Evolutionary conservation across 1,284 basidiomycete species (phyloP), one percentile per base, ranked within the genome.

Genomic region (Gymnopus androsaceus): DNA sequence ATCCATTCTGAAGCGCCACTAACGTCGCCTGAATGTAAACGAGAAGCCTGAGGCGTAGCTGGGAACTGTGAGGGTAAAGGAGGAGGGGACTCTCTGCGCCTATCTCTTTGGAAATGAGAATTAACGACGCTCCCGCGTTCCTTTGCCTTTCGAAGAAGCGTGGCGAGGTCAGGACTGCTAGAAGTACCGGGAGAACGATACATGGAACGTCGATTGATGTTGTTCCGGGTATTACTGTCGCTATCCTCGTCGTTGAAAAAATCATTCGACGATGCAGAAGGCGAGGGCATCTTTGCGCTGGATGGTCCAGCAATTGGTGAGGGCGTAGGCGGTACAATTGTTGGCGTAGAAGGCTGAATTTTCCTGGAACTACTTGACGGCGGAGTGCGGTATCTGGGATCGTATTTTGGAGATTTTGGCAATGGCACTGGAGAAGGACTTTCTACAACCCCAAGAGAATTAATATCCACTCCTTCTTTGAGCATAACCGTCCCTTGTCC

Each of bases 131-230:
- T 77, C 33, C 83, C 83, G 46, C 80, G 77, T 64, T 88, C 87
- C 69, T 86, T 90, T 33, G 88, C 86, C 72, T 92, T 93, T 59
- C 87, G 81, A 51, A 94, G 73, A 54, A 95, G 77, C 2, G 90
- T 93, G 3, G 90, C 89, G 23, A 95, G 78, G 71, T 96, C 93
- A 23, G 94, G 93, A 63, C 89, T 92, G 63, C 89, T 92, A 23
- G 92, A 89, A 2, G 91, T 94, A 47, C 92, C 93, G 6, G 88
- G 78, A n/a, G 89, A 87, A 57, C 93, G 81, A 69, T 93, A 94
- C 74, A 95, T 84, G 61, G 89, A 92, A 51, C 92, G 81, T 40
- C 91, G 83, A 69, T 90, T 90, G 19, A 57, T 41, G 36, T n/a
- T n/a, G n/a, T 83, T 82, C 64, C 86, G 82, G 63, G 81, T 77